Evolutionary conservation across 352 stramenopile species (phyloP).

Genomic region (Phytophthora aleatoria): DNA sequence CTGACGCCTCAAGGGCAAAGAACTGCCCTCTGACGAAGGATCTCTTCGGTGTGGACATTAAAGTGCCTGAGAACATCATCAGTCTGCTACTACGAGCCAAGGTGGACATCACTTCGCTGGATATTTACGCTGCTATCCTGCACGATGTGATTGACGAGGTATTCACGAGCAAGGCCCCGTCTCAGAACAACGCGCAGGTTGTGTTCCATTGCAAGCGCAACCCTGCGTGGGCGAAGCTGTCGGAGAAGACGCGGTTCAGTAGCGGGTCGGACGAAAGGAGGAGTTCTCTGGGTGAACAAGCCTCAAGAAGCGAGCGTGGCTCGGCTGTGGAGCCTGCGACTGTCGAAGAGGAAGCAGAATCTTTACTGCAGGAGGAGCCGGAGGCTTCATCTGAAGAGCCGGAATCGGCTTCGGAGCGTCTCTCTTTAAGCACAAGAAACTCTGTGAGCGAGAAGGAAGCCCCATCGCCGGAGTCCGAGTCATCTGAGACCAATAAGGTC

Average conservation of each 20-base stretch:
- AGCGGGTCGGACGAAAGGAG: slow-evolving; percentile 44
- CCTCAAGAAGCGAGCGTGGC: slow-evolving; percentile 18
- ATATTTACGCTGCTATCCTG: slow-evolving; percentile 78
- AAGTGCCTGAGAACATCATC: slow-evolving; percentile 57
- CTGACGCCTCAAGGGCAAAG: slow-evolving; percentile 57
- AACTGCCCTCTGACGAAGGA: slow-evolving; percentile 80
- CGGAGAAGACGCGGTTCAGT: slow-evolving; percentile 45
- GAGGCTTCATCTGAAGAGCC: slow-evolving; percentile 8
- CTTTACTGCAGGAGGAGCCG: slow-evolving; percentile 15
- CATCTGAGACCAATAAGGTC: neutral
- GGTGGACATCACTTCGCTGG: slow-evolving; percentile 62
- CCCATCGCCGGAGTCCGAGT: slow-evolving; percentile 3
- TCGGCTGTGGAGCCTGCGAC: slow-evolving; percentile 13
- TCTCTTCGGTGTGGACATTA: slow-evolving; percentile 60
- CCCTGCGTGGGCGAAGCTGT: slow-evolving; percentile 64
- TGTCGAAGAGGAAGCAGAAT: slow-evolving; percentile 17
- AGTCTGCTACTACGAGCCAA: slow-evolving; percentile 66
- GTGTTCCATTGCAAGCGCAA: slow-evolving; percentile 75
- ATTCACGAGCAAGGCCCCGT: slow-evolving; percentile 59
- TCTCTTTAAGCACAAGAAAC: slow-evolving; percentile 12
- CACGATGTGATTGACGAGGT: slow-evolving; percentile 83
- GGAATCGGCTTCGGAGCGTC: slow-evolving; percentile 8
- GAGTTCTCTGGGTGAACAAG: slow-evolving; percentile 36
- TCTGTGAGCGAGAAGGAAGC: slow-evolving; percentile 21
- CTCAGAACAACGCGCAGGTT: slow-evolving; percentile 73